phyloP scores from a whole-genome alignment of 306 rosid species.

The Arachis hypogaea region DNA sequence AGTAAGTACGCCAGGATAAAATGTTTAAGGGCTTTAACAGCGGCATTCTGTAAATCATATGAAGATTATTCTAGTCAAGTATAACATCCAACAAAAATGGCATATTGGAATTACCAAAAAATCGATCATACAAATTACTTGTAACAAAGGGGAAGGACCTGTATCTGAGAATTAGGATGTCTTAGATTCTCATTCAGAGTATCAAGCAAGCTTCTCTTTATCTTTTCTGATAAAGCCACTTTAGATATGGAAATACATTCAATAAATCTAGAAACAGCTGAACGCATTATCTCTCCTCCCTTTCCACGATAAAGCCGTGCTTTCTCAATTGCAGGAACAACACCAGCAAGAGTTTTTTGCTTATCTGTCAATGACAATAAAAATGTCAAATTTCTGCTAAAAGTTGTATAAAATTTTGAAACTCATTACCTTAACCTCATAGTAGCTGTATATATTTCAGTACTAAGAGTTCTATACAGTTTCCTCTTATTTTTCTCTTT shows the following conservation, averaged over 20 bases:
- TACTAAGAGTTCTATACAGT: constrained; percentile 25
- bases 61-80: constrained; percentile 31
- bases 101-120: constrained; percentile 14
- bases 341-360: constrained; percentile 72
- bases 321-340: constrained; percentile 87
- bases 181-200: constrained; percentile 86
- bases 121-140: constrained; percentile 21
- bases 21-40: constrained; percentile 75
- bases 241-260: constrained; percentile 70
- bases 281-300: constrained; percentile 98
- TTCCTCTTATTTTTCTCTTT: neutral
- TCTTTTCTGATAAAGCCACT: constrained; percentile 68
- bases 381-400: constrained; percentile 29
- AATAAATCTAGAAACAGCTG: constrained; percentile 89
- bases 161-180: constrained; percentile 97
- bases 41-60: constrained; percentile 66
- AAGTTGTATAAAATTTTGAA: constrained; percentile 30
- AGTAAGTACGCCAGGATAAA: constrained; percentile 68
- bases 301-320: constrained; percentile 95
- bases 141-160: constrained; percentile 56
- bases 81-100: constrained; percentile 35
- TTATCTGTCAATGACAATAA: constrained; percentile 59
- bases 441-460: constrained; percentile 6
- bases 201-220: constrained; percentile 72
- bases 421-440: constrained; percentile 12